phyloP scores from a whole-genome alignment of 148 eudicot genomes.

The Rhododendron henanense region DNA sequence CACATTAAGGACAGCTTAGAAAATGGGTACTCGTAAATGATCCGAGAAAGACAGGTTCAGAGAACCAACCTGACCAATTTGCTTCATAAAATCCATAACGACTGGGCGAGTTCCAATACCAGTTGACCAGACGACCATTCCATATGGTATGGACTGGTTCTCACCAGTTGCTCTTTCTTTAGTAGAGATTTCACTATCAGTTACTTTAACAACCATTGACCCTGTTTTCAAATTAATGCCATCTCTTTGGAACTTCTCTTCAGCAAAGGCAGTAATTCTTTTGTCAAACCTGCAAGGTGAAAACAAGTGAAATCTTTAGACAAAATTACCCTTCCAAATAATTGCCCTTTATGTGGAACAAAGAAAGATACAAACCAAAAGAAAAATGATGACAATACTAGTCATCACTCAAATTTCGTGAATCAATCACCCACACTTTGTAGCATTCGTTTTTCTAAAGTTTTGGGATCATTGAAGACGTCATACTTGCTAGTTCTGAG shows the following conservation, averaged over 20 bases:
- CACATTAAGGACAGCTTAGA: neutral
- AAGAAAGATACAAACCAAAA: neutral
- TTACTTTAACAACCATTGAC: conserved; percentile 25
- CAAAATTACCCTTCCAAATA: neutral
- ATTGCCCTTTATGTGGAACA: neutral
- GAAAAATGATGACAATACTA: neutral
- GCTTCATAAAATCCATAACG: conserved; percentile 18
- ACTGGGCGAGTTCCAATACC: conserved; percentile 29
- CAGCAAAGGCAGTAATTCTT: conserved; percentile 27
- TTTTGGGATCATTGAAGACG: too few relatives aligned
- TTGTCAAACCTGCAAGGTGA: conserved; percentile 23
- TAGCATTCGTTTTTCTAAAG: neutral
- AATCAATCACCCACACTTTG: neutral
- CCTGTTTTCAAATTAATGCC: conserved; percentile 24
- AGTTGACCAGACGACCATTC: conserved; percentile 28
- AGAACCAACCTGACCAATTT: conserved; percentile 22
- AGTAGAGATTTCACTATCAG: conserved; percentile 20
- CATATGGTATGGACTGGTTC: conserved; percentile 21
- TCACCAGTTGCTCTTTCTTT: conserved; percentile 21
- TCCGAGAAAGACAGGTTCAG: neutral
- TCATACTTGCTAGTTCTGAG: too few relatives aligned
- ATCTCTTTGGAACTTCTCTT: conserved; percentile 25
- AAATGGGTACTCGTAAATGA: neutral
- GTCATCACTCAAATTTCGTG: neutral
- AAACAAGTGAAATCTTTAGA: neutral